phyloP scores from a whole-genome alignment of 192 early-diverging fungal species.

The Coemansia sp. region DNA sequence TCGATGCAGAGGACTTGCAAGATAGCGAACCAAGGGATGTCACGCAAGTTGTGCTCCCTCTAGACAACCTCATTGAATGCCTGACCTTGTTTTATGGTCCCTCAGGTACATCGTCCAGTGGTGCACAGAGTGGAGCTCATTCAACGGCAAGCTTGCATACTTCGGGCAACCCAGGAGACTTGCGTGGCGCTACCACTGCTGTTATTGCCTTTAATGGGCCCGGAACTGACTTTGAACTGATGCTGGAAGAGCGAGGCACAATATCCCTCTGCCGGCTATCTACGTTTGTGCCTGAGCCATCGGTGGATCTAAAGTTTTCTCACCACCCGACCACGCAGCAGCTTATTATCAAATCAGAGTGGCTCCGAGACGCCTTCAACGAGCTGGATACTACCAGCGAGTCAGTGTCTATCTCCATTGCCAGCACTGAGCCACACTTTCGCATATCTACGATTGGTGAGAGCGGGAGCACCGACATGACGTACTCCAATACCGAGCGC shows the following conservation, averaged over 20 bases:
- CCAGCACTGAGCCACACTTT: conserved; percentile 53
- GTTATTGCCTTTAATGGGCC: conserved; percentile 38
- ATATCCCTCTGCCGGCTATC: conserved; percentile 56
- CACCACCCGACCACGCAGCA: conserved; percentile 40
- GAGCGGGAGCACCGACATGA: conserved; percentile 56
- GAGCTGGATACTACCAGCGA: conserved; percentile 60
- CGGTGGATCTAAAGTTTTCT: conserved; percentile 48
- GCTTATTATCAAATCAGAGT: conserved; percentile 57
- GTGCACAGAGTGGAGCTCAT: conserved; percentile 4
- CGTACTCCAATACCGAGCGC: conserved; percentile 58
- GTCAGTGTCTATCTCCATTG: conserved; percentile 42
- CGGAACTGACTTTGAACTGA: conserved; percentile 45
- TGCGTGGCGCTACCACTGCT: conserved; percentile 47
- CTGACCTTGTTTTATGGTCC: conserved; percentile 50
- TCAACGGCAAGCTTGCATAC: conserved; percentile 13
- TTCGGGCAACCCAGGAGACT: conserved; percentile 19
- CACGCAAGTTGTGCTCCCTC: conserved; percentile 33
- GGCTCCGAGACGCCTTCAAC: conserved; percentile 58
- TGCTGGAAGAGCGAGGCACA: conserved; percentile 58
- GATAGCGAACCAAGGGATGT: conserved; percentile 12
- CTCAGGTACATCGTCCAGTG: not conserved
- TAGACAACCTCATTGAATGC: conserved; percentile 50
- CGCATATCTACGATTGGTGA: conserved; percentile 52
- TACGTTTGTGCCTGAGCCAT: conserved; percentile 50
- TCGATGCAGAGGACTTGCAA: conserved; percentile 7